Percentiles rank a stretch among this genome's conserved stretches.
Conservation (phyloP, 2,329 filamentous ascomycete genomes). For the Chaetothyriales sp. region DNA sequence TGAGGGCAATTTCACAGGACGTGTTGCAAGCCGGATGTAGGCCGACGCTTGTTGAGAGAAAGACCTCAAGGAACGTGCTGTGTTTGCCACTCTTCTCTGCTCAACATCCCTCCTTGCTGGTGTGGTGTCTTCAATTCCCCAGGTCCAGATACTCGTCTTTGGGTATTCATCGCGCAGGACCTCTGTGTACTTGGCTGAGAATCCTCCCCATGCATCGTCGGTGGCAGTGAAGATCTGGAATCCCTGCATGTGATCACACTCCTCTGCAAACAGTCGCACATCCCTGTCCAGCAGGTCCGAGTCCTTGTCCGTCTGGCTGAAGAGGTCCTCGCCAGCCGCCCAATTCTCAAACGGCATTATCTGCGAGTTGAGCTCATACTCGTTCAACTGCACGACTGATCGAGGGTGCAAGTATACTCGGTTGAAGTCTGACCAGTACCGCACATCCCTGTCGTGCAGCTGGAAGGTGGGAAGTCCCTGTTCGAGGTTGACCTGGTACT, state of each 20-base stretch:
- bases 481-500: constrained; percentile 70
- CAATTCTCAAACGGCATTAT: constrained; percentile 72
- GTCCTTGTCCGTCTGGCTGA: constrained; percentile 56
- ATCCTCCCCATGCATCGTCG: constrained; percentile 72
- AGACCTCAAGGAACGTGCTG: constrained; percentile 54
- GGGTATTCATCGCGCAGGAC: constrained; percentile 77
- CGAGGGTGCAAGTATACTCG: constrained; percentile 82
- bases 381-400: constrained; percentile 72
- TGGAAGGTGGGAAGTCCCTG: constrained; percentile 47
- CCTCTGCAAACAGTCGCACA: constrained; percentile 72
- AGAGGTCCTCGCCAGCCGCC: constrained; percentile 59
- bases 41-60: constrained; percentile 59
- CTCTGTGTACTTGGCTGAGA: constrained; percentile 58
- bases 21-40: constrained; percentile 58
- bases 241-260: constrained; percentile 83
- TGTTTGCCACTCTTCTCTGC: constrained; percentile 53
- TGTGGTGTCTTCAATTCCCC: constrained; percentile 56
- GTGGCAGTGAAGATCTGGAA: constrained; percentile 59
- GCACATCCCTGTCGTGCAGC: constrained; percentile 55
- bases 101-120: constrained; percentile 45
- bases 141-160: constrained; percentile 74
- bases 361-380: constrained; percentile 68
- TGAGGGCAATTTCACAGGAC: constrained; percentile 40
- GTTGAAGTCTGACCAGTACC: constrained; percentile 95
- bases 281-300: constrained; percentile 85